A percentile compares a stretch with the other conserved stretches of the same genome.
Evolutionary conservation across 1,284 basidiomycete species (phyloP).

Genomic region (Rhizoctonia solani): DNA sequence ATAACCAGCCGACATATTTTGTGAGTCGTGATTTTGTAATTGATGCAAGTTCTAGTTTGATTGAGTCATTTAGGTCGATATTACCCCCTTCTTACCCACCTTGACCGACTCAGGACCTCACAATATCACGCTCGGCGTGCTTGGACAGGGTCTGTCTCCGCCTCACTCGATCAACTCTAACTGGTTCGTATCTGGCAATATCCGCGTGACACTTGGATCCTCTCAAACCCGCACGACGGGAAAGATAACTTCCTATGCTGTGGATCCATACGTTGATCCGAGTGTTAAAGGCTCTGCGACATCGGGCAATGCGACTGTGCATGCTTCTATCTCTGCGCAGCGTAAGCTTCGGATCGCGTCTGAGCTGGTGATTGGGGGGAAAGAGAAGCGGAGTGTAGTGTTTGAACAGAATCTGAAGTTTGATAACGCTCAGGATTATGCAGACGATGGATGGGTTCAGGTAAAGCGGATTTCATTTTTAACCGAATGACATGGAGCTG

Average conservation of each 20-base stretch:
- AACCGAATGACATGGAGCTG: too few relatives aligned
- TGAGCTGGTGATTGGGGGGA: slow-evolving; percentile 25
- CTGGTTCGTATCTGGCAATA: slow-evolving; percentile 38
- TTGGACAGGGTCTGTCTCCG: slow-evolving; percentile 36
- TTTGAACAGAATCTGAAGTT: slow-evolving; percentile 22
- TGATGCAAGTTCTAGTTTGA: neutral
- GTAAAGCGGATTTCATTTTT: neutral
- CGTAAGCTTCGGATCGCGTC: slow-evolving; percentile 18
- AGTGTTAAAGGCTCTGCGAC: slow-evolving; percentile 19
- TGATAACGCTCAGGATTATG: slow-evolving; percentile 32
- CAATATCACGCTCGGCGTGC: slow-evolving; percentile 33
- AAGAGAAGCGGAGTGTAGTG: slow-evolving; percentile 13
- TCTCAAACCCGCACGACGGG: slow-evolving; percentile 34
- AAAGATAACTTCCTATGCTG: slow-evolving; percentile 8
- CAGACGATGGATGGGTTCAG: slow-evolving; percentile 33
- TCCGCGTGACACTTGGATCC: slow-evolving; percentile 35
- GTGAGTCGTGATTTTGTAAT: slow-evolving; percentile 33
- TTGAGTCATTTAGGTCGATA: slow-evolving; percentile 35
- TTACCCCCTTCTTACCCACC: slow-evolving; percentile 38
- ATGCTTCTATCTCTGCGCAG: slow-evolving; percentile 17
- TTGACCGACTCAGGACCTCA: slow-evolving; percentile 24
- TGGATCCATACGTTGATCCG: slow-evolving; percentile 11
- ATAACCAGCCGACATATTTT: slow-evolving; percentile 38
- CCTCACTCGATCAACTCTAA: slow-evolving; percentile 35
- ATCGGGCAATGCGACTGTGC: slow-evolving; percentile 17